Base-by-base conservation (phyloP, 441 rosid species). In the Erodium texanum region DNA sequence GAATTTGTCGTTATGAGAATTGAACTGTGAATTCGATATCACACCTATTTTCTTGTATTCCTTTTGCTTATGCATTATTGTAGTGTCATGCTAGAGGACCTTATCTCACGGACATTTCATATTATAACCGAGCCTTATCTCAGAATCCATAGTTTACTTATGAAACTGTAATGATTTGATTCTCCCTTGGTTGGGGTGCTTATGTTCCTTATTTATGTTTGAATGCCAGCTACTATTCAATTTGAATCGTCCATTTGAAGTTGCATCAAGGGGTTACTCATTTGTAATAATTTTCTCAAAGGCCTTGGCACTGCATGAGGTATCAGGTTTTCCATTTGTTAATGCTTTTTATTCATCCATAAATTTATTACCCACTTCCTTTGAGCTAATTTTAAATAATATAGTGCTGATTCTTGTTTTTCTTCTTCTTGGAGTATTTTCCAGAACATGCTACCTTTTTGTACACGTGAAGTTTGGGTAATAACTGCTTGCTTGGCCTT, bases 401-500 rank as follows among this genome's bases (percentile, higher is more conserved):
- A 71, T 62, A 56, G 48, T 72, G 75, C 73, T 79, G 61, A 74
- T 70, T 66, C 43, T 67, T 66, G 64, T 68, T 54, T 45, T 70
- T 61, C 65, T 70, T 50, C 69, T 64, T 70, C 69, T 67, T 64
- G 68, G 76, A 70, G 50, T 58, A 75, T 64, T 76, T 78, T 67
- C 73, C 74, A 95, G 97, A 83, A 73, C 80, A 70, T 71, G 56
- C 80, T 95, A 69, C 95, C 97, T 62, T 95, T 95, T 80, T 95
- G 96, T 69, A 80, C 84, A 86, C 88, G 96, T 64, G 98, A 95
- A 85, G 95, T 95, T 63, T 95, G 98, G 99, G 95, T 92, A 67
- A 83, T 87, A 68, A 95, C 96, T 73, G 98, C 96, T 64, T 92
- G 98, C 81, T 78, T 84, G 79, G 88, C 92, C 71, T 74, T 92